Evolutionary conservation across 2,329 filamentous ascomycete species (phyloP), one percentile per base, ranked within the genome.

Genomic region (Hirsutella thompsonii): DNA sequence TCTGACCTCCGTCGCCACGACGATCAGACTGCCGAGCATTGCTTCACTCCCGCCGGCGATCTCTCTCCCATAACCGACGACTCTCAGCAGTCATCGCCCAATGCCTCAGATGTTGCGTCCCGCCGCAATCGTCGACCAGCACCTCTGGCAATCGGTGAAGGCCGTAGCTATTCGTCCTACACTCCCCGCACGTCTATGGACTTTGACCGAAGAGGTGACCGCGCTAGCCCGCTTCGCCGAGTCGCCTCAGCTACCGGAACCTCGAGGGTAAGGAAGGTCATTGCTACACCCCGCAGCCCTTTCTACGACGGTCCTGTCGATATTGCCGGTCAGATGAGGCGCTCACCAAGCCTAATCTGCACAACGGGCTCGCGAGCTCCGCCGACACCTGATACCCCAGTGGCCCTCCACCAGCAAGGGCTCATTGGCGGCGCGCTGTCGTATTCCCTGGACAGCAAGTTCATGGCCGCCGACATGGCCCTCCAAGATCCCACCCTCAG

Each of bases 61-160:
- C 42, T 21, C 18, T 53, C 30, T 8, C 45, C 45, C 8, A 3
- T 44, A 26, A 19, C 38, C 8, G 44, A 44, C 16, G 43, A 46
- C 11, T 47, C 46, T 23, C 58, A 56, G 21, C 59, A 72, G 50
- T 68, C 63, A 48, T 72, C 71, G 1, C 65, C 70, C 0, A 66
- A 69, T 9, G 63, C 66, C 0, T 61, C 70, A 41, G 72, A 76
- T 48, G 70, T 76, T 45, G 73, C 72, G 14, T 67, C 66, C 16
- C 66, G 74, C 36, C 65, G 74, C 41, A 67, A 71, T 40, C 64
- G 55, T 37, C 58, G 60, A 4, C 58, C 59, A 9, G 55, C 71
- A 21, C 64, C 68, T 23, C 59, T 75, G n/a, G 63, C 66, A 21
- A 61, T 70, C 33, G 58, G 58, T 9, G 62, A 67, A 8, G 55